phyloP scores from a whole-genome alignment of 1,284 basidiomycete genomes.

The Vanrija sp. region DNA sequence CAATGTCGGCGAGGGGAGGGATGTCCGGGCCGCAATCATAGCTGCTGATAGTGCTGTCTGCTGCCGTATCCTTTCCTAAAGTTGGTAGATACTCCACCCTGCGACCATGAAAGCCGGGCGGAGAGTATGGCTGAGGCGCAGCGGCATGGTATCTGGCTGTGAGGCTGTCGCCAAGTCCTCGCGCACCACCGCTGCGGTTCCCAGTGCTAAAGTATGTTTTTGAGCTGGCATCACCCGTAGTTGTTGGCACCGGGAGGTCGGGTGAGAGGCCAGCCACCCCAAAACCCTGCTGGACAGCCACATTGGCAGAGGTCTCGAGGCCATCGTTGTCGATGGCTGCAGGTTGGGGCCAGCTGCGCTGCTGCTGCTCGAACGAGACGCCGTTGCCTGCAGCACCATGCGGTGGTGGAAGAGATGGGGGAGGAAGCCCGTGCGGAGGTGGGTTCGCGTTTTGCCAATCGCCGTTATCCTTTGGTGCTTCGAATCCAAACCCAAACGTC shows the following conservation, averaged over 20 bases:
- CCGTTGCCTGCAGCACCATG: no score
- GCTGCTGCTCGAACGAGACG: no score
- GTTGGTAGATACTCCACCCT: no score
- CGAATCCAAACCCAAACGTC: slow-evolving; percentile 5
- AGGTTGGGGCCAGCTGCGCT: not conserved
- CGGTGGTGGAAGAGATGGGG: not conserved
- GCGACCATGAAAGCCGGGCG: no score
- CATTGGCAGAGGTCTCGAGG: not conserved
- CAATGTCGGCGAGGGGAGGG: not conserved
- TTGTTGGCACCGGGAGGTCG: no score
- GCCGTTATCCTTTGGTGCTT: not conserved
- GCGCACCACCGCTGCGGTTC: no score
- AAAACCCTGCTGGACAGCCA: not conserved
- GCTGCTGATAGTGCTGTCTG: not conserved
- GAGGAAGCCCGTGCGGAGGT: not conserved
- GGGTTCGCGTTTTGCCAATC: slow-evolving; percentile 3
- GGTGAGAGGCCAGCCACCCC: no score
- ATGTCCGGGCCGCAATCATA: not conserved
- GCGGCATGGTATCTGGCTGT: no score
- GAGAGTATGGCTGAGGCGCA: not conserved
- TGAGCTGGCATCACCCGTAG: no score
- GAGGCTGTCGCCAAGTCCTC: no score
- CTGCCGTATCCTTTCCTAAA: no score
- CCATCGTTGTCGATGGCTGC: not conserved
- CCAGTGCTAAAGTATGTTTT: no score